A percentile compares a stretch with the other conserved stretches of the same genome.
Evolutionary conservation across 345 rosid genomes (phyloP).

Genomic region (Eucalyptus victrix): DNA sequence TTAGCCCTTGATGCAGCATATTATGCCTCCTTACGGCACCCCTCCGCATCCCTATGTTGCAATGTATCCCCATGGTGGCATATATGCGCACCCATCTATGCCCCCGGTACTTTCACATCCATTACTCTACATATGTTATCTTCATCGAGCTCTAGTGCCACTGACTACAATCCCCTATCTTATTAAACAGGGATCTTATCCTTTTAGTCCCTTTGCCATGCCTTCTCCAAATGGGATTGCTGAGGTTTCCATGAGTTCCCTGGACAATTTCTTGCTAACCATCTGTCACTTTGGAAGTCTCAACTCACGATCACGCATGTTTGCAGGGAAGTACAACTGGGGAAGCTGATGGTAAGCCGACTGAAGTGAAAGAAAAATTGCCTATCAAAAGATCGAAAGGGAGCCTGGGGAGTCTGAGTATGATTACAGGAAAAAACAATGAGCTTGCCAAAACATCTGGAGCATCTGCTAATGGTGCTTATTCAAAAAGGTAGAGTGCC

Average conservation of each 20-base stretch:
- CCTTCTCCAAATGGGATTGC: constrained; percentile 87
- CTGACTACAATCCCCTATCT: background rate
- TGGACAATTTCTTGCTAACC: background rate
- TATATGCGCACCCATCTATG: constrained; percentile 90
- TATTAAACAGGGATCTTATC: constrained; percentile 72
- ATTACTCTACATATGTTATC: background rate
- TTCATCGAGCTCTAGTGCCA: background rate
- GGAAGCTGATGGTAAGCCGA: constrained; percentile 68
- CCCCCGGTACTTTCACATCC: constrained; percentile 59
- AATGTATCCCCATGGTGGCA: constrained; percentile 97
- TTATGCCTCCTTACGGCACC: constrained; percentile 97
- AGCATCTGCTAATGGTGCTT: constrained; percentile 70
- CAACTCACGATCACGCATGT: background rate
- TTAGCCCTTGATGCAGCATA: constrained; percentile 44
- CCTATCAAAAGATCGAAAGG: constrained; percentile 98
- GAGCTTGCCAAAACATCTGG: constrained; percentile 63
- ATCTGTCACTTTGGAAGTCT: background rate
- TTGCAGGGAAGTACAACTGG: constrained; percentile 75
- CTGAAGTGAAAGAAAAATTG: constrained; percentile 86
- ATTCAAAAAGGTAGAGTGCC: constrained; percentile 66
- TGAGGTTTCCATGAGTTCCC: constrained; percentile 66
- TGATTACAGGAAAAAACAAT: constrained; percentile 78
- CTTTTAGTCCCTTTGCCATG: constrained; percentile 93
- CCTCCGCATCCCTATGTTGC: constrained; percentile 97
- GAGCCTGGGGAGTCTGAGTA: constrained; percentile 92